Conservation (phyloP, 148 eudicot genomes). For the Chenopodium suecicum region DNA sequence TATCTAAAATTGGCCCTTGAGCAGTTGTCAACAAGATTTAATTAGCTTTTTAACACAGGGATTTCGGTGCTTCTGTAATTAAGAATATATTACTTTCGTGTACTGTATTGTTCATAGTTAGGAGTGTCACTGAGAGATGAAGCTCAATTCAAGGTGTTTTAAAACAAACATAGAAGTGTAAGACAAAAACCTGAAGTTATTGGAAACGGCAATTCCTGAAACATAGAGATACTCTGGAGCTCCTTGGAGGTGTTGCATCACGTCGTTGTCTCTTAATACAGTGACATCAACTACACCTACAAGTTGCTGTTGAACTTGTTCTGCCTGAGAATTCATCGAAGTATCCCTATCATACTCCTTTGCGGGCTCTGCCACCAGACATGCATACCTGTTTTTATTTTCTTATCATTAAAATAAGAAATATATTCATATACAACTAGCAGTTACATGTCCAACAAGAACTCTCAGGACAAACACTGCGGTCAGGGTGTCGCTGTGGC, state of each 20-base stretch:
- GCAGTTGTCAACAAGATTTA: too few relatives aligned
- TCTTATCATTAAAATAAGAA: not conserved
- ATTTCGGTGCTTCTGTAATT: too few relatives aligned
- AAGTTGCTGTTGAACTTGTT: conserved; percentile 25
- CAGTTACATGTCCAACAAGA: not conserved
- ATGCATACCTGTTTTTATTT: conserved; percentile 67
- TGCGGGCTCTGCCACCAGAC: conserved; percentile 71
- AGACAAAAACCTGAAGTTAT: conserved; percentile 55
- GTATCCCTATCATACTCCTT: conserved; percentile 9
- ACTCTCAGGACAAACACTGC: not conserved
- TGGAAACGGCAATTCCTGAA: conserved; percentile 84
- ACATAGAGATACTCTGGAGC: conserved; percentile 77
- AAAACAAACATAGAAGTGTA: not conserved
- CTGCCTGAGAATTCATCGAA: conserved; percentile 10
- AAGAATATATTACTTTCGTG: too few relatives aligned
- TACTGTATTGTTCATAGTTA: too few relatives aligned
- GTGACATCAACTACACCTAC: conserved; percentile 94
- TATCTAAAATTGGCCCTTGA: too few relatives aligned
- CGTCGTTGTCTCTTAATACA: conserved; percentile 59
- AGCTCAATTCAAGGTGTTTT: too few relatives aligned
- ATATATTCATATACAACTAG: not conserved
- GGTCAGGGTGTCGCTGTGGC: too few relatives aligned
- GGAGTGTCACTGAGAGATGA: too few relatives aligned
- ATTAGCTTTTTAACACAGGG: too few relatives aligned
- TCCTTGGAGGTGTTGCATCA: conserved; percentile 61